A percentile compares a stretch with the other conserved stretches of the same genome.
phyloP scores from a whole-genome alignment of 2,329 filamentous ascomycete genomes.

The Fusarium tupiense region DNA sequence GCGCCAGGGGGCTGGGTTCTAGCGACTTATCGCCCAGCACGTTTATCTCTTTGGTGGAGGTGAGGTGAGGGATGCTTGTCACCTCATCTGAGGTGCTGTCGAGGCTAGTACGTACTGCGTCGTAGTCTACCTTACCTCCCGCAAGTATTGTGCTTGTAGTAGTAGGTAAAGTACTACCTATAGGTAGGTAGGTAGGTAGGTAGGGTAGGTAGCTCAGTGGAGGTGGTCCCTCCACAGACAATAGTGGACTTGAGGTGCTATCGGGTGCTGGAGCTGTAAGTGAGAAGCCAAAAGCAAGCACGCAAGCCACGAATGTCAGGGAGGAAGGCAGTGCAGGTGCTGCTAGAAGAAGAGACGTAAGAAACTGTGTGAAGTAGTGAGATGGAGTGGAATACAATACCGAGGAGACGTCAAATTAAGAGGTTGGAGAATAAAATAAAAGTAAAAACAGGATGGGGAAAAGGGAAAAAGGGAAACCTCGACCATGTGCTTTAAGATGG shows the following conservation, averaged over 20 bases:
- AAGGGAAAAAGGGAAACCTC: constrained; percentile 2
- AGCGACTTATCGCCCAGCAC: constrained; percentile 26
- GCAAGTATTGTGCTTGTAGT: not conserved
- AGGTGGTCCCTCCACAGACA: constrained; percentile 10
- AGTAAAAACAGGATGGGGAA: constrained; percentile 3
- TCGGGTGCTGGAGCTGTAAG: constrained; percentile 7
- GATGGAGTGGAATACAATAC: not conserved
- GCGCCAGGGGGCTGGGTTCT: constrained; percentile 9
- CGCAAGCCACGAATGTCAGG: constrained; percentile 19
- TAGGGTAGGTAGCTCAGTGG: not conserved
- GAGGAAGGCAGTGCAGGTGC: not conserved
- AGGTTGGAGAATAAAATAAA: not conserved
- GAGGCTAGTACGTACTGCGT: constrained; percentile 14
- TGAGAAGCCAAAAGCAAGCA: not conserved
- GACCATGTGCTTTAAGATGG: constrained; percentile 7
- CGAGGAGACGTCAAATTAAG: not conserved
- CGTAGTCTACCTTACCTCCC: not conserved
- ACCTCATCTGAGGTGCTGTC: not conserved
- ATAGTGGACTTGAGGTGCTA: constrained; percentile 15
- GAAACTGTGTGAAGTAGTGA: not conserved
- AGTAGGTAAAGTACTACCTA: not conserved
- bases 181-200: not conserved
- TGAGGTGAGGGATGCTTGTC: constrained; percentile 20
- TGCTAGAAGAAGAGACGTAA: not conserved
- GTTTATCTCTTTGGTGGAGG: constrained; percentile 28